Evolutionary conservation across 305 asterid species (phyloP).

Genomic region (Solanum hybrid): DNA sequence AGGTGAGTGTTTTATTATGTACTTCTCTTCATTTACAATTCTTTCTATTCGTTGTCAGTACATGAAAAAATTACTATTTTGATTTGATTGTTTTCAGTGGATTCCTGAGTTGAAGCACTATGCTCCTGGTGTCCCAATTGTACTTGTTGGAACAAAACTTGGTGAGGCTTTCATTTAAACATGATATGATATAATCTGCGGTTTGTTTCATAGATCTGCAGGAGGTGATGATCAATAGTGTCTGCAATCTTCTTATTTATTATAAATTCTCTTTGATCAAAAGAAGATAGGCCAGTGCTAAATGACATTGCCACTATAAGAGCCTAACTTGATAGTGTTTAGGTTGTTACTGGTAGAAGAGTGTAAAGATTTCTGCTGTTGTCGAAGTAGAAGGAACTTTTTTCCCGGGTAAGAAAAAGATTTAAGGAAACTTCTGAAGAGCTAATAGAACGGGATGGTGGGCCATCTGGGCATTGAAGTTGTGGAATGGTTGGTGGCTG

Average conservation of each 20-base stretch:
- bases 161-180: conserved; percentile 11
- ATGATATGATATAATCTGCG: not conserved
- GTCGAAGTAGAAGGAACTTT: not conserved
- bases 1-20: conserved; percentile 33
- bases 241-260: not conserved
- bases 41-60: not conserved
- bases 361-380: not conserved
- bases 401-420: not conserved
- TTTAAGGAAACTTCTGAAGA: not conserved
- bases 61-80: conserved; percentile 5
- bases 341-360: not conserved
- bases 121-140: conserved; percentile 25
- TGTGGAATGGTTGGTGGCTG: not conserved
- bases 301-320: not conserved
- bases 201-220: not conserved
- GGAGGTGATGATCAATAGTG: not conserved
- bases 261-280: not conserved
- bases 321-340: not conserved
- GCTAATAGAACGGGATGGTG: not conserved
- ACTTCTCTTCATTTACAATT: not conserved
- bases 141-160: conserved; percentile 26
- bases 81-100: conserved; percentile 15
- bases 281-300: not conserved
- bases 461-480: not conserved
- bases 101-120: conserved; percentile 26